Evolutionary conservation across 805 yeast species (phyloP), one percentile per base, ranked within the genome.

Genomic region (Yarrowia alimentaria): DNA sequence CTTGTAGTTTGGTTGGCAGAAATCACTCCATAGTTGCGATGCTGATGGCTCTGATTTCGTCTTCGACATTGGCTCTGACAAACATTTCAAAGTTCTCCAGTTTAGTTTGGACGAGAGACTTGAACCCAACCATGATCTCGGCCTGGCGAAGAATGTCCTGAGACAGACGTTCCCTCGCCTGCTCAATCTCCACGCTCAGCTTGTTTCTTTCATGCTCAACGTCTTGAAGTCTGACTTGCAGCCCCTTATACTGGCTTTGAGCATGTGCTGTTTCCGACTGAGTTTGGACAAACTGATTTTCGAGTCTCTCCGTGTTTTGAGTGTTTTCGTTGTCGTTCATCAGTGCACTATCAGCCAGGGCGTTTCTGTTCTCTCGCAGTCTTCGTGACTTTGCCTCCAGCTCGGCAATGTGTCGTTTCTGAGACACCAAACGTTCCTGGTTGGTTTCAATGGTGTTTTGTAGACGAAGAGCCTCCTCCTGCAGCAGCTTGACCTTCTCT

Each of bases 361-460:
- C 47, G 26, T 40, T 40, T 26, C 47, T 40, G 25, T 28, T 40
- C 18, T 40, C 47, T 14, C 47, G 32, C 5, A 40, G 33, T 5
- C 47, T 32, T 40, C 47, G 32, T 22, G 47, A 40, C 14, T 28
- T 40, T 13, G 47, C 47, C n/a, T 40, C 47, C 12, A 40, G 19
- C 14, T 40, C 47, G 17, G 17, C 47, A 12, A 40, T 40, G 10
- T 40, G 47, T 5, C 47, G 47, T 19, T 40, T 40, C 33, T 40
- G 47, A 12, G 47, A 16, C 2, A 40, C 47, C 11, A 40, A 33
- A 6, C 16, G 13, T 20, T 40, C 47, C 33, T 40, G 47, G 47
- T 40, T 40, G 13, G 75, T 69, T 56, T 83, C 88, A 17, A 80
- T 69, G 47, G 69, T 70, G 48, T 81, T 83, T 60, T 83, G 85